Evolutionary conservation across 2,329 filamentous ascomycete species (phyloP), one percentile per base, ranked within the genome.

Genomic region (Aspergillus novoparasiticus): DNA sequence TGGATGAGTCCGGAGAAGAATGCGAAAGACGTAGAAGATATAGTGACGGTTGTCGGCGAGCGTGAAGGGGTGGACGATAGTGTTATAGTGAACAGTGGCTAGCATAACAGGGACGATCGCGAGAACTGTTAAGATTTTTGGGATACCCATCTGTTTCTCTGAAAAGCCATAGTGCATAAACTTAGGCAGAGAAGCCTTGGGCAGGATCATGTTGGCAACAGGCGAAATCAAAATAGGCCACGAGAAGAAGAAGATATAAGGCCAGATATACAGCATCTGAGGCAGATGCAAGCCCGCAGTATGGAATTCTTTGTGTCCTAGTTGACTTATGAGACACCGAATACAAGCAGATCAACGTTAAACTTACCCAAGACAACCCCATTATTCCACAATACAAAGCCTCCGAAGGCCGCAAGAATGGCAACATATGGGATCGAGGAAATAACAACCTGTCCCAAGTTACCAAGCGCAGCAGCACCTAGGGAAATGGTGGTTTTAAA

Each of bases 1-100:
- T 1, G 83, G 81, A 48, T 91, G 86, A 6, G 84, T 84, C 2
- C 90, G 85, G 43, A 98, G 89, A 6, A 90, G 89, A 72, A 93
- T 88, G 1, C 93, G 89, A 82, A 99, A 99, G 64, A 96, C 83
- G 80, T 99, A 99, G 78, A 99, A 99, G 76, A 96, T 90, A 81
- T 97, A 99, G 77, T 99, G 95, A 2, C 95, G 85, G 77, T 99
- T 99, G 78, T 99, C 95, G 39, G 95, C 95, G 0, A 98, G 85
- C 0, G 94, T 97, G 75, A 98, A 99, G 0, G 95, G 94, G 73
- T 99, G 95, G 50, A 98, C 87, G 66, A 97, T 90, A 39, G 95
- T 99, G 83, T 97, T 98, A 83, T 86, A 90, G 66, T 87, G 86
- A 28, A 97, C 88, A 2, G 84, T 78, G 8, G 75, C 71, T 21